These are phyloP conservation scores for Colletotrichum tamarilloi DNA, from an alignment of 2,329 filamentous ascomycete genomes.

Conservation along the genomic window DNA sequence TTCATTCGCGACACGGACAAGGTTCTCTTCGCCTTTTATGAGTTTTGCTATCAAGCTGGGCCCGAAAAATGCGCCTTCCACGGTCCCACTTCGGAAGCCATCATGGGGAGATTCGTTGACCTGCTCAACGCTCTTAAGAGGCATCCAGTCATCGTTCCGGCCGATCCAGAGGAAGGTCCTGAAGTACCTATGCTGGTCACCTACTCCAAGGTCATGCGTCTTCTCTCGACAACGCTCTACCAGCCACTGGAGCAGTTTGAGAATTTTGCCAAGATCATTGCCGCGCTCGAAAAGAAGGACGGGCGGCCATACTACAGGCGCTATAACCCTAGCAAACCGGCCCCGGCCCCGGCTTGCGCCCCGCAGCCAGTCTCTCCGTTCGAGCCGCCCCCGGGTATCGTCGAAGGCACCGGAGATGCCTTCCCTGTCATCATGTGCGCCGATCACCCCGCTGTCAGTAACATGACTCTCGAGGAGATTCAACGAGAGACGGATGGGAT, in stretches of 20 bases:
- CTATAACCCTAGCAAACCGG: conserved; percentile 29
- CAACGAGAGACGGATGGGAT: conserved; percentile 47
- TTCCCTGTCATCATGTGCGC: conserved; percentile 59
- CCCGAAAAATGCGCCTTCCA: conserved; percentile 59
- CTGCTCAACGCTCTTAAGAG: conserved; percentile 55
- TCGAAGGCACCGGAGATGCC: conserved; percentile 52
- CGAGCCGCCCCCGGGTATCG: conserved; percentile 42
- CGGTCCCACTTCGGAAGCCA: conserved; percentile 47
- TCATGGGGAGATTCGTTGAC: conserved; percentile 50
- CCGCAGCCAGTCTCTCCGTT: conserved; percentile 45
- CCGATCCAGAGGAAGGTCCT: conserved; percentile 43
- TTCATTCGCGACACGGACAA: conserved; percentile 66
- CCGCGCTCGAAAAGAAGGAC: conserved; percentile 55
- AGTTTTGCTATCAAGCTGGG: conserved; percentile 63
- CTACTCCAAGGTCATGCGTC: conserved; percentile 57
- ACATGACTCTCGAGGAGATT: conserved; percentile 48
- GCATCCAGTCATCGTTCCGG: conserved; percentile 56
- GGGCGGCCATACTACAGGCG: conserved; percentile 54
- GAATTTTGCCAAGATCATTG: conserved; percentile 55
- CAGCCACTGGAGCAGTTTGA: conserved; percentile 55
- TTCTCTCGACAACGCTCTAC: conserved; percentile 57
- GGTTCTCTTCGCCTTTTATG: conserved; percentile 63
- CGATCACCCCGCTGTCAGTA: conserved; percentile 47
- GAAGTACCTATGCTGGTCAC: conserved; percentile 61
- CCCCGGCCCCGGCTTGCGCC: conserved; percentile 43